Evolutionary conservation across 441 rosid species (phyloP), one percentile per base, ranked within the genome.

Genomic region (Kokia cookei): DNA sequence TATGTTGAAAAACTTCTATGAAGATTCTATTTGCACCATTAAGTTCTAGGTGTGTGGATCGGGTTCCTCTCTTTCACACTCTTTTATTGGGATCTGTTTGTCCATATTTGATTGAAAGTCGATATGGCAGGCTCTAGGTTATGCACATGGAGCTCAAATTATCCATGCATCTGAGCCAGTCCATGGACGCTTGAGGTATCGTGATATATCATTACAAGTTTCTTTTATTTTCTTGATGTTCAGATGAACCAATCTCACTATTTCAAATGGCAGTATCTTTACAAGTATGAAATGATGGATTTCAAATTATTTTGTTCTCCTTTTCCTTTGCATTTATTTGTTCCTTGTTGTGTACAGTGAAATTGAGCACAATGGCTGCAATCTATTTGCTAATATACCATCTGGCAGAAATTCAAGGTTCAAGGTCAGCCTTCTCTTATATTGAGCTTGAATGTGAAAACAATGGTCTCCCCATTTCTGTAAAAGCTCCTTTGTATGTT

Each of bases 141-240:
- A 88, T 77, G 97, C 85, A 43, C 93, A 96, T 75, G 98, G 97
- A 60, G 99, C 97, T 80, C 84, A 77, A 77, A 84, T 96, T 76
- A 88, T 90, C 74, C 99, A 92, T 72, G 99, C 98, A 70, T 74
- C 92, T 27, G 96, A 93, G 80, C 98, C 99, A 65, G 90, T 96
- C 75, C 99, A 96, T 79, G 99, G 98, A 73, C 96, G 97, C 19
- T 81, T 92, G 84, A 96, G 99, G 99, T 96, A 88, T 69, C 72
- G 69, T 67, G 69, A 35, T 73, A 77, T 77, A 66, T 70, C 27
- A 24, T 51, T 80, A 62, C 59, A 32, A 15, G 29, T 42, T 55
- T 61, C 32, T 73, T 32, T 70, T 32, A 10, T 71, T 55, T 55
- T 51, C 32, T 68, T 65, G 42, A 51, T 42, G 51, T 35, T 69